Evolutionary conservation across 345 rosid species (phyloP), one percentile per base, ranked within the genome.

Genomic region (Corchorus capsularis): DNA sequence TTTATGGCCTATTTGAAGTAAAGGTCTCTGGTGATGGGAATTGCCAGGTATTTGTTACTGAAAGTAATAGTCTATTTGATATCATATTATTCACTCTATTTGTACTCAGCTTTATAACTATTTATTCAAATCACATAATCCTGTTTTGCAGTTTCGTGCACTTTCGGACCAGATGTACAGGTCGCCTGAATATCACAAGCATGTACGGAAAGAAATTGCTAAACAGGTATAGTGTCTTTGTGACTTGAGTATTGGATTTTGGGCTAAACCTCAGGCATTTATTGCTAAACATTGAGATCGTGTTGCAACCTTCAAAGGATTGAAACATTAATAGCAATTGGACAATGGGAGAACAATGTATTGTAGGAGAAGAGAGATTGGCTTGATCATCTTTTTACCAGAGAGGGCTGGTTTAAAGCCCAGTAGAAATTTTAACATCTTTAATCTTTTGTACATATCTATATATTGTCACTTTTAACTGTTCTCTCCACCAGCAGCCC

Each of bases 11-110:
- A 73, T 88, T 67, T 73, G 99, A 95, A 86, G 88, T 91, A 75
- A 93, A 91, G 82, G 97, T 95, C 79, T 90, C 95, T 20, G 98
- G 99, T 60, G 99, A 95, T 80, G 99, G 99, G 74, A 95, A 95
- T 79, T 95, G 99, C 78, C 99, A 93, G 98, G 98, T 93, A 84
- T 39, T 49, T 46, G 11, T 54, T 60, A 47, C 63, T 57, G 39
- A 15, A 34, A 17, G 1, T 32, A 34, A 16, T 52, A 15, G 4
- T 52, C 15, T 17, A 34, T 16, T 19, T 17, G 34, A 69, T 68
- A 20, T 56, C 37, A 32, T 41, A 54, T 16, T 47, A 37, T 77
- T 54, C 13, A 15, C 54, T 27, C 57, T 41, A 35, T 39, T 63
- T 20, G 6, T 39, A 19, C 35, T 55, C 37, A 71, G 62, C 63